Conservation (phyloP, 495 filamentous ascomycete genomes). For the Viridothelium virens region DNA sequence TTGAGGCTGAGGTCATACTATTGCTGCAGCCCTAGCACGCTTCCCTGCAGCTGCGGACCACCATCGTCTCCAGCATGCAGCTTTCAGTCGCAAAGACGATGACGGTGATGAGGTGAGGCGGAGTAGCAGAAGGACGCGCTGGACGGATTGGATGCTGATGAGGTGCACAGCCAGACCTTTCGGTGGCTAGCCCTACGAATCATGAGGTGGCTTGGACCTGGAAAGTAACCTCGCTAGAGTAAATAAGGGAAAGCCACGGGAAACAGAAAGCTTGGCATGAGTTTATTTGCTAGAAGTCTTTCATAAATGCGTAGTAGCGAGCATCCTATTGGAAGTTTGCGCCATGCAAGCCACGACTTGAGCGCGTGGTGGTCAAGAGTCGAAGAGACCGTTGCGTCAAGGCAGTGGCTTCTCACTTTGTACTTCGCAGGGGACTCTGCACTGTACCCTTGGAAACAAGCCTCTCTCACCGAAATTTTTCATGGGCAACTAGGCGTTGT, state of each 20-base stretch:
- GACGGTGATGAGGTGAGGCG: constrained; percentile 10
- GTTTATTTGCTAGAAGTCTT: neutral
- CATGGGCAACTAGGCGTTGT: neutral
- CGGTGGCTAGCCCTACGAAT: neutral
- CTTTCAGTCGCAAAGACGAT: neutral
- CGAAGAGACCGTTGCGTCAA: neutral
- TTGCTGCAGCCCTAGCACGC: too few species aligned
- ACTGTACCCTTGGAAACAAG: neutral
- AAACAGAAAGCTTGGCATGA: neutral
- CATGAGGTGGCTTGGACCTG: neutral
- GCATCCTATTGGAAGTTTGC: neutral
- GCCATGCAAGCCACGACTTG: neutral
- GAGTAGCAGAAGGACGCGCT: neutral
- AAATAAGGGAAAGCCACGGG: neutral
- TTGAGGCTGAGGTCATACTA: neutral
- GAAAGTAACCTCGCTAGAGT: neutral
- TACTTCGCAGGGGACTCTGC: neutral
- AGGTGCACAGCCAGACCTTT: too few species aligned
- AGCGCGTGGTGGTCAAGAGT: neutral
- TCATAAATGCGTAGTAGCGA: too few species aligned
- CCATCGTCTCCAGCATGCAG: neutral
- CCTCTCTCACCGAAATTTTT: neutral
- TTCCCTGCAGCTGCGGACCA: neutral
- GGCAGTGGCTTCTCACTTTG: neutral
- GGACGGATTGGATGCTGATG: neutral